Conservation (phyloP, 2,329 filamentous ascomycete genomes). For the Neurospora crassa region DNA sequence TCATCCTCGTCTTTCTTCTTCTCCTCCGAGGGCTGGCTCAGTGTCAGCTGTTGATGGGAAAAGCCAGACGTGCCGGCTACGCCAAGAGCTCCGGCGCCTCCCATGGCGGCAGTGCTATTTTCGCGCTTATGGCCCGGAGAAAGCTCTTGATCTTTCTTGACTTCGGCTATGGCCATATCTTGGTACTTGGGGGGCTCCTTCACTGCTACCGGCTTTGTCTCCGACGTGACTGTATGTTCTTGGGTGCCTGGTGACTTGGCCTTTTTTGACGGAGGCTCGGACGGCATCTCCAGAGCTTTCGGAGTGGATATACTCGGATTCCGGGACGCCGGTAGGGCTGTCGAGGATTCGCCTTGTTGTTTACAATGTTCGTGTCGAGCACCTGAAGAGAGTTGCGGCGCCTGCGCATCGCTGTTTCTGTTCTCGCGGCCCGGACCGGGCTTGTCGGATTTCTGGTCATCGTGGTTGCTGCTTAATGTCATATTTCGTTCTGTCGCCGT, state of each 20-base stretch:
- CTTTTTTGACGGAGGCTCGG: background rate
- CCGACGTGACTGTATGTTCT: background rate
- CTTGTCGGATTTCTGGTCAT: background rate
- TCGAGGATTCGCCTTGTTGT: constrained; percentile 3
- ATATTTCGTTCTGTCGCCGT: background rate
- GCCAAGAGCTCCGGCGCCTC: constrained; percentile 18
- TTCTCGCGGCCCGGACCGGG: background rate
- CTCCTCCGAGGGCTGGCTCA: constrained; percentile 37
- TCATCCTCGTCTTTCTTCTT: constrained; percentile 52
- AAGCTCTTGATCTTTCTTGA: constrained; percentile 13
- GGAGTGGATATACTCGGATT: background rate
- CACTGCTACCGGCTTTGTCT: background rate
- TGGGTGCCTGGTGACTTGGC: background rate
- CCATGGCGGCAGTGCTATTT: constrained; percentile 20
- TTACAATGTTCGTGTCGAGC: constrained; percentile 7
- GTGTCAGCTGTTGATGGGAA: constrained; percentile 74
- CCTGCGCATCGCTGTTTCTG: background rate
- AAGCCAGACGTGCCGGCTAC: constrained; percentile 61
- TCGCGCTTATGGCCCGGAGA: constrained; percentile 28
- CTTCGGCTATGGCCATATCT: constrained; percentile 15
- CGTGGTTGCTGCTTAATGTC: background rate
- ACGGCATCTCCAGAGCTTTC: background rate
- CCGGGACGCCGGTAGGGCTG: background rate
- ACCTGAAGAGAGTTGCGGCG: constrained; percentile 1
- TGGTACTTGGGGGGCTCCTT: constrained; percentile 14